Conservation (phyloP, 768 basidiomycete genomes). For the Boletus tylopilopsis region DNA sequence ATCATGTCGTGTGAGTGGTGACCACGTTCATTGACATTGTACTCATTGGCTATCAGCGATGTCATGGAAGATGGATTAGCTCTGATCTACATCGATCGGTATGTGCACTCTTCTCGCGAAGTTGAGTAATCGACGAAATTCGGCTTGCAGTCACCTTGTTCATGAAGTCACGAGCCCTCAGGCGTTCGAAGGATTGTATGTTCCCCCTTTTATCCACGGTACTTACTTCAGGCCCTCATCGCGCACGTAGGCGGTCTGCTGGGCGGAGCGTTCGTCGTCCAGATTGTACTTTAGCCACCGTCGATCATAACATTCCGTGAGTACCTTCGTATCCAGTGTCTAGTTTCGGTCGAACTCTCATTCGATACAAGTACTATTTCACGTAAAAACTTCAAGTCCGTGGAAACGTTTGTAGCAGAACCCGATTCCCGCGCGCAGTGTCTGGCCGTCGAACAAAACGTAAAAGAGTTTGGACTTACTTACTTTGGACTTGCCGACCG, state of each 20-base stretch:
- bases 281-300: constrained; percentile 86
- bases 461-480: constrained; percentile 87
- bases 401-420: constrained; percentile 73
- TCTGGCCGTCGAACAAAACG: constrained; percentile 80
- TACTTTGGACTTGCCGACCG: constrained; percentile 91
- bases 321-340: constrained; percentile 26
- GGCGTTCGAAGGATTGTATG: constrained; percentile 84
- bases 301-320: constrained; percentile 86
- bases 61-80: constrained; percentile 72
- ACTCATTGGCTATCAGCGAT: constrained; percentile 43
- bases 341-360: background rate
- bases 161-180: constrained; percentile 95
- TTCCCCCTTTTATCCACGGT: constrained; percentile 4
- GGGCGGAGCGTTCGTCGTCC: constrained; percentile 74
- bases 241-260: constrained; percentile 55
- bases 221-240: constrained; percentile 8
- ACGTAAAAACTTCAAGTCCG: constrained; percentile 69
- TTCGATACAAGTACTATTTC: constrained; percentile 52
- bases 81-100: constrained; percentile 83
- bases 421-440: constrained; percentile 86
- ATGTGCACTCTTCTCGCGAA: constrained; percentile 12
- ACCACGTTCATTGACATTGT: constrained; percentile 4
- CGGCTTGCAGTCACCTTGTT: constrained; percentile 49
- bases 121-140: background rate
- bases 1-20: constrained; percentile 79